Conservation (phyloP, 371 early-diverging fungal species). For the Mortierella sp. region DNA sequence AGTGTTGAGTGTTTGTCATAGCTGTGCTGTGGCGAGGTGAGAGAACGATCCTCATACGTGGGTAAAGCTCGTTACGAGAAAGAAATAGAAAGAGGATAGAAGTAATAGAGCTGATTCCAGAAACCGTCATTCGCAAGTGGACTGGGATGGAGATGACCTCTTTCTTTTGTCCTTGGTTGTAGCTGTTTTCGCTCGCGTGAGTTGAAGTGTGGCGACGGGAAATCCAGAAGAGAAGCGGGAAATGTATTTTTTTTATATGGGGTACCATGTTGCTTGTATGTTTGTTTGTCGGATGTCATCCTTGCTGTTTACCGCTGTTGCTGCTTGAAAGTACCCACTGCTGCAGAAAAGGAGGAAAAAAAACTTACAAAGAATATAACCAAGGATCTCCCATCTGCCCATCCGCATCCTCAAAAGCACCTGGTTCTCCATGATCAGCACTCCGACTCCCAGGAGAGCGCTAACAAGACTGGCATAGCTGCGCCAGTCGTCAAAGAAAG, state of each 20-base stretch:
- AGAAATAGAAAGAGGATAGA: not conserved
- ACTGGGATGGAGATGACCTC: not conserved
- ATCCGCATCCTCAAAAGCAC: slow-evolving; percentile 52
- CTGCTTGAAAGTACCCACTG: not conserved
- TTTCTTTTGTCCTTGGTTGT: not conserved
- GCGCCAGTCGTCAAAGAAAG: slow-evolving; percentile 58
- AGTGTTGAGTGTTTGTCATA: not conserved
- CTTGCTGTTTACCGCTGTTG: not conserved
- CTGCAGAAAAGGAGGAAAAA: not conserved
- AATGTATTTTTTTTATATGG: not conserved
- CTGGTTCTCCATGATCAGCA: slow-evolving; percentile 58
- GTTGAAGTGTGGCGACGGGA: not conserved
- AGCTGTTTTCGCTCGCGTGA: not conserved
- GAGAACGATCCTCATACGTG: not conserved
- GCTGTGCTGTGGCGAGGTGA: not conserved
- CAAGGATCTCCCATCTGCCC: slow-evolving; percentile 55
- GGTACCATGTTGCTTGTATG: too few relatives aligned
- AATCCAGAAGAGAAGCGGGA: not conserved
- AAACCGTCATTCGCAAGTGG: not conserved
- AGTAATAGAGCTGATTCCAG: slow-evolving; percentile 1
- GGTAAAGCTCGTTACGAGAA: not conserved
- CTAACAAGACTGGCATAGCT: slow-evolving; percentile 49
- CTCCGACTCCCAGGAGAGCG: slow-evolving; percentile 50
- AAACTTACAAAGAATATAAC: slow-evolving; percentile 49
- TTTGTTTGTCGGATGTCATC: not conserved